A percentile compares a stretch with the other conserved stretches of the same genome.
Evolutionary conservation across 129 eudicot genomes (phyloP).

Genomic region (Helianthus tuberosus): DNA sequence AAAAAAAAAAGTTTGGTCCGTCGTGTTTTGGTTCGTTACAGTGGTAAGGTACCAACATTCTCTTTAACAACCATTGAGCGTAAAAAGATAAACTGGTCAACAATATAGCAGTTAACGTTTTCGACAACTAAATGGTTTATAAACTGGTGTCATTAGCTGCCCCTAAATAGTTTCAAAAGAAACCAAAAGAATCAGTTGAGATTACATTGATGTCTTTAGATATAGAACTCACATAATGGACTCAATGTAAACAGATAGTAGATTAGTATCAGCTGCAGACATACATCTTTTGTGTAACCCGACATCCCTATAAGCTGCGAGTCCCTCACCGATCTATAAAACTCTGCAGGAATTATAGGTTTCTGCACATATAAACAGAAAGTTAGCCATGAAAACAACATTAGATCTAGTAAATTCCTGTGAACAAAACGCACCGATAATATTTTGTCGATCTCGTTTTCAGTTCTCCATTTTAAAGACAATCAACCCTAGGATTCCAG

Average conservation of each 20-base stretch:
- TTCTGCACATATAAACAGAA: slow-evolving; percentile 54
- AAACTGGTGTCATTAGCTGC: slow-evolving; percentile 83
- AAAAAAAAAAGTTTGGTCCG: too few species aligned
- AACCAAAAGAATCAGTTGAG: slow-evolving; percentile 12
- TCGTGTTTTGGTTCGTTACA: too few species aligned
- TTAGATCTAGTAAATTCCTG: not conserved
- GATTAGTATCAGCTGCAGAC: not conserved
- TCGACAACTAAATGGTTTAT: too few species aligned
- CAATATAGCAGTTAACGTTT: too few species aligned
- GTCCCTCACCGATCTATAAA: slow-evolving; percentile 79
- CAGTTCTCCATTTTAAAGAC: slow-evolving; percentile 94
- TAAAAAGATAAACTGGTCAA: too few species aligned
- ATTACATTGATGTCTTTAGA: not conserved
- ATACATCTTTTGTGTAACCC: slow-evolving; percentile 92
- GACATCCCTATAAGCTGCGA: slow-evolving; percentile 90
- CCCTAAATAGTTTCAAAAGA: slow-evolving; percentile 51
- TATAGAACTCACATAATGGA: not conserved
- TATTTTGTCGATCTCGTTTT: slow-evolving; percentile 80
- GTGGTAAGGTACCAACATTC: too few species aligned
- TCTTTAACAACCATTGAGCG: too few species aligned
- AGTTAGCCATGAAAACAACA: slow-evolving; percentile 9
- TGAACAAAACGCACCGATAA: slow-evolving; percentile 57
- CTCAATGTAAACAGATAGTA: not conserved
- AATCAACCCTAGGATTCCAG: too few species aligned
- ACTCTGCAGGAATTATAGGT: slow-evolving; percentile 79